A percentile compares a stretch with the other conserved stretches of the same genome.
These are phyloP conservation scores for Tetrahymena malaccensis DNA, from an alignment of 73 alveolate genomes.

Conservation along the genomic window DNA sequence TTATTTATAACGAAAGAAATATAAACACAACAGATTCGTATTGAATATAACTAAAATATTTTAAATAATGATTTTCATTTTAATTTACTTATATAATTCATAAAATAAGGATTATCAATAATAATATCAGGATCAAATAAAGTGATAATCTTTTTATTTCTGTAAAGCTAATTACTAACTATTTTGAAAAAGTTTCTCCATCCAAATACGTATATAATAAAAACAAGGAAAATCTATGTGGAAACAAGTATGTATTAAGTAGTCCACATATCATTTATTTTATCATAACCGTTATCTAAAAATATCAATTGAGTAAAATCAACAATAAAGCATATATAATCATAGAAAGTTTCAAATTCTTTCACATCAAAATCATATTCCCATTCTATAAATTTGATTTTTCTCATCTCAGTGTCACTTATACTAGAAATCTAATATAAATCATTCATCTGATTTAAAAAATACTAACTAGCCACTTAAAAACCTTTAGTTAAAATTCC, in stretches of 20 bases:
- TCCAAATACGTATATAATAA: neutral
- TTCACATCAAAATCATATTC: neutral
- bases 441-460: neutral
- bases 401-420: neutral
- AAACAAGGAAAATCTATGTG: neutral
- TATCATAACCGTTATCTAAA: neutral
- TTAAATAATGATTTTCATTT: neutral
- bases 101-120: neutral
- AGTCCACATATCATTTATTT: neutral
- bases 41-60: no score
- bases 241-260: neutral
- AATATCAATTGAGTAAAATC: neutral
- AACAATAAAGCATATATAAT: neutral
- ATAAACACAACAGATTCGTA: no score
- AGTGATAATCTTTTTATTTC: neutral
- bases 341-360: neutral
- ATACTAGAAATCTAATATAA: neutral
- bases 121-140: neutral
- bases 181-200: neutral
- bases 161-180: neutral
- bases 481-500: neutral
- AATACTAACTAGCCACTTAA: neutral
- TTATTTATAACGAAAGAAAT: no score
- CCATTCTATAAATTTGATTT: neutral
- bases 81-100: neutral